A percentile compares a stretch with the other conserved stretches of the same genome.
Evolutionary conservation across 1,139 yeast species (phyloP).

Genomic region (Hansenula sp.): DNA sequence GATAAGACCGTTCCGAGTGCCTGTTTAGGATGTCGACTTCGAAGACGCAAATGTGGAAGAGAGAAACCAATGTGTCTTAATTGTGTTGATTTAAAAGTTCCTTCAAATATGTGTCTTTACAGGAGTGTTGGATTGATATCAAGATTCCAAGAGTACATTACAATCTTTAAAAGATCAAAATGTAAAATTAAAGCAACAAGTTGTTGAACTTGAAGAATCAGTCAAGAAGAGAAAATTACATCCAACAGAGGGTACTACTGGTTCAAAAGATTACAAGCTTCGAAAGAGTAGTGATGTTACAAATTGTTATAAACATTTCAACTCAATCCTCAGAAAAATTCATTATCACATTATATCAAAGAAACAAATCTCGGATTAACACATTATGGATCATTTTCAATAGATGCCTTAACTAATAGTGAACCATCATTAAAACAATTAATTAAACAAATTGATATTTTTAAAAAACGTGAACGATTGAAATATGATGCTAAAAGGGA

Average conservation of each 20-base stretch:
- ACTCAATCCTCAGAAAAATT: slow-evolving; percentile 13
- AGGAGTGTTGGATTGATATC: background rate
- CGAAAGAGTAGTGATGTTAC: too few relatives aligned
- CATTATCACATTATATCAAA: slow-evolving; percentile 10
- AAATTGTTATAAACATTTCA: slow-evolving; percentile 7
- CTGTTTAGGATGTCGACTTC: background rate
- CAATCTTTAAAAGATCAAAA: too few relatives aligned
- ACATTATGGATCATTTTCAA: slow-evolving; percentile 13
- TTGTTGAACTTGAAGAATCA: too few relatives aligned
- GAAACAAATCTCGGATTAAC: slow-evolving; percentile 8
- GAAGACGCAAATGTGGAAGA: background rate
- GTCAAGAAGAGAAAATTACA: too few relatives aligned
- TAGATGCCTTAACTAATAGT: slow-evolving; percentile 11
- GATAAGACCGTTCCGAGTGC: background rate
- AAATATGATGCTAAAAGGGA: background rate
- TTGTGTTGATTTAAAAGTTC: background rate
- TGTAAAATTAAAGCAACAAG: background rate
- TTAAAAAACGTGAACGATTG: slow-evolving; percentile 5
- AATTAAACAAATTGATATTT: slow-evolving; percentile 9
- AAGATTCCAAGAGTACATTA: background rate
- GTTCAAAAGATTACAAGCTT: too few relatives aligned
- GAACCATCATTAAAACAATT: slow-evolving; percentile 12
- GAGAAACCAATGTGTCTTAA: background rate
- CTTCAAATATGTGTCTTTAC: background rate
- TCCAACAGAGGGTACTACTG: too few relatives aligned